Evolutionary conservation across 2,329 filamentous ascomycete species (phyloP).

Genomic region (Onygena corvina): DNA sequence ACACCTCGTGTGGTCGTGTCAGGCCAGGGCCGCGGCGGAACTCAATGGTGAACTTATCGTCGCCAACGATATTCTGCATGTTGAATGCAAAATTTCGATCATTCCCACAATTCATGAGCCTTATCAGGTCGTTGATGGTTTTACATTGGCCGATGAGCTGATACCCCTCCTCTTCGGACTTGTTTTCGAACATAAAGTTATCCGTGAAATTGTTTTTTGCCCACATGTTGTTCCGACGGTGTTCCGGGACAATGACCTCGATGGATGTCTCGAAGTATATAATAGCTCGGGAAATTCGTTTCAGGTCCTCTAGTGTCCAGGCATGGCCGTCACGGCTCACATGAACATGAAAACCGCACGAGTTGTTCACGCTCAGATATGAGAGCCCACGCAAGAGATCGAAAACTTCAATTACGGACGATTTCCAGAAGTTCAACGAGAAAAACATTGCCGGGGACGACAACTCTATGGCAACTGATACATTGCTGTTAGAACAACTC

Average conservation of each 20-base stretch:
- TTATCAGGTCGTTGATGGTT: neutral
- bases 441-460: neutral
- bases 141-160: neutral
- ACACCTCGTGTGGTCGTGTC: neutral
- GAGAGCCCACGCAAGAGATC: neutral
- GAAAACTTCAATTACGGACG: neutral
- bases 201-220: neutral
- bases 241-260: neutral
- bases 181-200: neutral
- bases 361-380: neutral
- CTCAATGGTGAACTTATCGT: neutral
- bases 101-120: constrained; percentile 4
- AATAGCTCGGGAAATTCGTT: constrained; percentile 3
- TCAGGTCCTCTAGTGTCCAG: neutral
- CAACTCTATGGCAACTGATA: neutral
- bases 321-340: neutral
- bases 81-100: constrained; percentile 1
- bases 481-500: neutral
- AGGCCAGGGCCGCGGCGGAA: neutral
- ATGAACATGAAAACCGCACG: neutral
- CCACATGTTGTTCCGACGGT: constrained; percentile 3
- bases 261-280: constrained; percentile 3
- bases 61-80: neutral
- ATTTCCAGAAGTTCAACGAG: neutral
- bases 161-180: neutral